Percentiles rank a stretch among this genome's conserved stretches.
Conservation (phyloP, 2,329 filamentous ascomycete genomes). For the Verticillium klebahnii region DNA sequence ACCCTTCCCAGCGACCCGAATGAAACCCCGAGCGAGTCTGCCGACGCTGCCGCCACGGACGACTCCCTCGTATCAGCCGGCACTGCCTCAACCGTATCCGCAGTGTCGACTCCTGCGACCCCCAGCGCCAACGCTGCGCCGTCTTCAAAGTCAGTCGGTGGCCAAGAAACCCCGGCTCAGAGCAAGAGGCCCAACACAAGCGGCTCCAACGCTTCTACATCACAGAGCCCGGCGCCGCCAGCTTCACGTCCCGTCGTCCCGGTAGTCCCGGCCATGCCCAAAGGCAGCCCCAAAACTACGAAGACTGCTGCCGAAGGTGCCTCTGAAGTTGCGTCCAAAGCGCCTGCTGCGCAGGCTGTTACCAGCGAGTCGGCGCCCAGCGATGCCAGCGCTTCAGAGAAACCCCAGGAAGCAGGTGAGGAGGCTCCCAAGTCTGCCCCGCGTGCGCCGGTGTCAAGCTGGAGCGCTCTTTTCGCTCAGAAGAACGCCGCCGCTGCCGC, state of each 20-base stretch:
- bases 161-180: constrained; percentile 17
- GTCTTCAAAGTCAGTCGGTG: not conserved
- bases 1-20: constrained; percentile 37
- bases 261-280: constrained; percentile 43
- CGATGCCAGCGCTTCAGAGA: constrained; percentile 1
- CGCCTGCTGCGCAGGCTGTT: constrained; percentile 15
- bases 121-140: not conserved
- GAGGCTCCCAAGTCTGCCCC: constrained; percentile 15
- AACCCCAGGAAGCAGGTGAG: constrained; percentile 3
- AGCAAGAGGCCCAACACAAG: constrained; percentile 10
- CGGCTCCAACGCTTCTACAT: constrained; percentile 5
- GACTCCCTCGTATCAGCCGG: constrained; percentile 1
- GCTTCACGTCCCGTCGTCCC: constrained; percentile 32
- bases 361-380: constrained; percentile 8
- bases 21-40: constrained; percentile 19
- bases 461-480: constrained; percentile 35
- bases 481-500: constrained; percentile 14
- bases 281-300: constrained; percentile 23
- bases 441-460: constrained; percentile 29
- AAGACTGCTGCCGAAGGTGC: constrained; percentile 13
- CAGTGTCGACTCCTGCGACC: not conserved
- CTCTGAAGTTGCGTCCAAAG: constrained; percentile 13
- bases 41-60: constrained; percentile 13
- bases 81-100: constrained; percentile 19
- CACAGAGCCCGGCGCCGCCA: not conserved